Evolutionary conservation across 306 rosid genomes (phyloP).

Genomic region (Oxytropis ochrocephala): DNA sequence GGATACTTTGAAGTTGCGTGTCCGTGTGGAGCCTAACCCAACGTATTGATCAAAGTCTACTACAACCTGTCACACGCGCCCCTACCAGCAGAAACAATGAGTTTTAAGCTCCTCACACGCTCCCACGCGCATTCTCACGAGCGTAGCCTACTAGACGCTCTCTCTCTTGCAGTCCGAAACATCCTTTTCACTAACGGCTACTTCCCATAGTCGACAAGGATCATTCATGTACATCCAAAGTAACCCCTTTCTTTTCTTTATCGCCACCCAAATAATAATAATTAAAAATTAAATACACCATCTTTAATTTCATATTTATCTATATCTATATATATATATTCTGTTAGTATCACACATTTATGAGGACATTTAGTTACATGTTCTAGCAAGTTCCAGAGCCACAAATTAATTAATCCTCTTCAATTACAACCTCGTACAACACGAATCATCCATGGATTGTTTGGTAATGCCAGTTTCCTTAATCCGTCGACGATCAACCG

Average conservation of each 20-base stretch:
- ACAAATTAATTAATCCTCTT: background rate
- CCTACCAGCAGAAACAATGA: background rate
- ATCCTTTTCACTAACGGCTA: slow-evolving; percentile 36
- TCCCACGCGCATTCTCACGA: slow-evolving; percentile 1
- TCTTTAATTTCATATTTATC: background rate
- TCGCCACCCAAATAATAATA: slow-evolving; percentile 11
- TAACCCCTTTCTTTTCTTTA: slow-evolving; percentile 19
- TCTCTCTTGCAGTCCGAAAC: slow-evolving; percentile 9
- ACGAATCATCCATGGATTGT: slow-evolving; percentile 47
- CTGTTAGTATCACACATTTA: background rate
- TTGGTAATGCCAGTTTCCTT: slow-evolving; percentile 60
- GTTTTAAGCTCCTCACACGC: background rate
- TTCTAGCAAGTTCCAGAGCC: background rate
- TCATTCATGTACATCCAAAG: background rate
- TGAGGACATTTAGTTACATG: background rate
- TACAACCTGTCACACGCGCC: background rate
- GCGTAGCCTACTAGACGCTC: background rate
- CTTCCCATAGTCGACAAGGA: background rate
- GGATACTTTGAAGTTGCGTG: background rate
- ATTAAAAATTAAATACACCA: background rate
- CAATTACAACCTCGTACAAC: background rate
- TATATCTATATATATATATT: background rate
- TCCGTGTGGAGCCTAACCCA: background rate
- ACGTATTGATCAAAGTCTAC: background rate
- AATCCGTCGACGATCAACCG: slow-evolving; percentile 42